Evolutionary conservation across 2,329 filamentous ascomycete species (phyloP), one percentile per base, ranked within the genome.

Genomic region (Colletotrichum endophyticum): DNA sequence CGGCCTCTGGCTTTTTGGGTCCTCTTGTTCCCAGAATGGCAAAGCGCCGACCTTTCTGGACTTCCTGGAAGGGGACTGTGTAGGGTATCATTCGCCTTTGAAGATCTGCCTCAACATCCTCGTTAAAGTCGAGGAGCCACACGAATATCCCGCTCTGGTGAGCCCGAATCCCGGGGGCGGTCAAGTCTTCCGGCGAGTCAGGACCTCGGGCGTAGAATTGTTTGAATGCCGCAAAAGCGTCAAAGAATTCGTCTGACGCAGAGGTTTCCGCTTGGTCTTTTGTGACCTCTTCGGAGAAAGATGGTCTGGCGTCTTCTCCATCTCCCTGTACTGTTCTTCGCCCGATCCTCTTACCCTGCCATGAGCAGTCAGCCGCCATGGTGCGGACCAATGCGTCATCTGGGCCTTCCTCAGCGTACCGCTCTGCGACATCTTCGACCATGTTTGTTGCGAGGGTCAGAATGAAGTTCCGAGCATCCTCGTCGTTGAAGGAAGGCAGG

Each of bases 121-220:
- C 68, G 3, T 72, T 62, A 8, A 75, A 75, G 11, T 75, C 62
- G 6, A 75, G 73, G 1, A 72, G 61, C 73, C 69, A 75, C 34
- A 53, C 53, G 25, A 67, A 72, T 15, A 75, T 53, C 13, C 16
- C 27, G 4, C 61, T 72, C n/a, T 67, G 73, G 25, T 75, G 73
- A 15, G 67, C 27, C 19, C 73, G 62, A 22, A 75, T 27, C 6
- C 73, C 73, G 6, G 73, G 68, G 6, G 36, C 36, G 3, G 19
- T 8, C 8, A 62, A 8, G 6, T 75, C 69, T 4, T 66, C 34
- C 11, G 72, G 68, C 6, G 69, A 67, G 2, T 72, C 53, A 6
- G 68, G 73, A 4, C 68, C 73, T 25, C 68, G 39, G 3, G 73
- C 68, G 2, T 72, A 67, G 25, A 75, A 75, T 6, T 25, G 61